Conservation (phyloP, 768 basidiomycete genomes). For the Leccinum arenicola region DNA sequence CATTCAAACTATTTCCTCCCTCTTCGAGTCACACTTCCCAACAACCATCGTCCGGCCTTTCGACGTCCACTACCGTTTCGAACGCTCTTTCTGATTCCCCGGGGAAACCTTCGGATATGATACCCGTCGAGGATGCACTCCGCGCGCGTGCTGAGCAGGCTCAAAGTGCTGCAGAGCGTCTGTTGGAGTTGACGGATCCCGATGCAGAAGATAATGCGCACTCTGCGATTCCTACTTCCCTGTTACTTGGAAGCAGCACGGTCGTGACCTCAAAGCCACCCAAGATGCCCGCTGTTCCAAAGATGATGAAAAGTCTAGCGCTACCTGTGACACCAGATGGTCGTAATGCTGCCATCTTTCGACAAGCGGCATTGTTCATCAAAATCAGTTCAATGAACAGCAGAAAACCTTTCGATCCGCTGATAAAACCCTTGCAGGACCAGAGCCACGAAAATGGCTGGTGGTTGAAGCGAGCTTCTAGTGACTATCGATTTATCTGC, state of each 20-base stretch:
- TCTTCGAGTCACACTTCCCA: constrained; percentile 38
- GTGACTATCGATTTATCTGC: constrained; percentile 42
- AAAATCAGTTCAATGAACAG: constrained; percentile 73
- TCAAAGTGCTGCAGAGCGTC: constrained; percentile 84
- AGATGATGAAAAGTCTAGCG: constrained; percentile 27
- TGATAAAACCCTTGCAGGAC: constrained; percentile 69
- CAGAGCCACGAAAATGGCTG: constrained; percentile 71
- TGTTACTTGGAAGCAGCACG: constrained; percentile 44
- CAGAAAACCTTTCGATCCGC: constrained; percentile 45
- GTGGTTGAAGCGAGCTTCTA: constrained; percentile 76
- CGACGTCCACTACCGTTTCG: constrained; percentile 49
- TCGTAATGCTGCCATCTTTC: constrained; percentile 56
- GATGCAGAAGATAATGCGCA: constrained; percentile 58
- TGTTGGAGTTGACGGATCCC: constrained; percentile 83
- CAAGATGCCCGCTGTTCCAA: constrained; percentile 36
- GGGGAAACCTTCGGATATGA: constrained; percentile 39
- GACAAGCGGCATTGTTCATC: constrained; percentile 73
- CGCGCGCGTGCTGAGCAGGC: constrained; percentile 89
- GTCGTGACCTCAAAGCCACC: constrained; percentile 37
- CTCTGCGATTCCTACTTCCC: constrained; percentile 52
- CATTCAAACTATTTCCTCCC: constrained; percentile 51
- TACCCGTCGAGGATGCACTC: constrained; percentile 79
- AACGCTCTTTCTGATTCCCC: constrained; percentile 60
- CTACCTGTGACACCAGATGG: constrained; percentile 66
- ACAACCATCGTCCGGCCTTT: constrained; percentile 48